Conservation (phyloP, 2,329 filamentous ascomycete species). For the Atkinsonella texensis region DNA sequence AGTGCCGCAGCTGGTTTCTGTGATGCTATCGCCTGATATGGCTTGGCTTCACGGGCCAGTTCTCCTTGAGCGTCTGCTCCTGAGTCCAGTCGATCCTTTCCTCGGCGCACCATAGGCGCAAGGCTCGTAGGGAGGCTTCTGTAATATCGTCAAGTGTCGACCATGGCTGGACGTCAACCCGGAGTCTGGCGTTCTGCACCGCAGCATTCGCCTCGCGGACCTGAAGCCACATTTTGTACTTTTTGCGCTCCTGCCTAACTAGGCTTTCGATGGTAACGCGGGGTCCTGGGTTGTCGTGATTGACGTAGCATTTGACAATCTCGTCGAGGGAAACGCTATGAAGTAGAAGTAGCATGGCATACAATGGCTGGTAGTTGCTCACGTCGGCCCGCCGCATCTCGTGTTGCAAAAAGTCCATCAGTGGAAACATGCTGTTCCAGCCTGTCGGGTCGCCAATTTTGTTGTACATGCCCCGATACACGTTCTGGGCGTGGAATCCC, state of each 20-base stretch:
- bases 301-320: slow-evolving; percentile 25
- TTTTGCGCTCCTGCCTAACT: slow-evolving; percentile 16
- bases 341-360: slow-evolving; percentile 30
- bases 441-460: slow-evolving; percentile 27
- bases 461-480: slow-evolving; percentile 30
- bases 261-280: slow-evolving; percentile 11
- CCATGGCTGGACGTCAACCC: slow-evolving; percentile 27
- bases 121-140: slow-evolving; percentile 23
- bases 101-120: slow-evolving; percentile 31
- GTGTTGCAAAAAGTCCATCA: slow-evolving; percentile 28
- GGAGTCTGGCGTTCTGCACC: slow-evolving; percentile 18
- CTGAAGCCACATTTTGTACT: slow-evolving; percentile 15
- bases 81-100: slow-evolving; percentile 35
- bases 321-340: slow-evolving; percentile 34
- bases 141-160: slow-evolving; percentile 32
- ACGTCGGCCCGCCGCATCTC: slow-evolving; percentile 24
- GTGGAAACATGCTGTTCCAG: slow-evolving; percentile 34
- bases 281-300: slow-evolving; percentile 9
- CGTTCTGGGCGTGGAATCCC: slow-evolving; percentile 37
- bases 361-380: slow-evolving; percentile 26
- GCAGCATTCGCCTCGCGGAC: slow-evolving; percentile 20
- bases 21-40: not conserved
- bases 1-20: not conserved
- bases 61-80: slow-evolving; percentile 19
- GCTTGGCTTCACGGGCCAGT: slow-evolving; percentile 8